These are phyloP conservation scores for Gentiana straminea DNA, from an alignment of 257 asterid genomes.

Conservation along the genomic window DNA sequence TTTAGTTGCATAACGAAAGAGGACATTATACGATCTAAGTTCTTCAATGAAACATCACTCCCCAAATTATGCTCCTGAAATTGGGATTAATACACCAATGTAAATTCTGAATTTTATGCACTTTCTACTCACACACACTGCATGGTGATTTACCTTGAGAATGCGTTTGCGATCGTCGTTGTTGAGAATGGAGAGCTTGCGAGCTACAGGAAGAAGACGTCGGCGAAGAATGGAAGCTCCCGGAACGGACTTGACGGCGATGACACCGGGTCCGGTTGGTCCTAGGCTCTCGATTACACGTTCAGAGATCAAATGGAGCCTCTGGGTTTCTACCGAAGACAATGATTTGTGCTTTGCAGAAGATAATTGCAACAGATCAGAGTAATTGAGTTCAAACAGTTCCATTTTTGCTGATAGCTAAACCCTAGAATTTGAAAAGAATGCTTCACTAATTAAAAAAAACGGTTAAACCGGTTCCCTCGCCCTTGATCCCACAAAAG, in stretches of 20 bases:
- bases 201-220: constrained; percentile 61
- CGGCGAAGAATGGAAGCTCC: constrained; percentile 33
- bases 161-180: constrained; percentile 49
- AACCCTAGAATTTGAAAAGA: no score
- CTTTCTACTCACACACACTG: background rate
- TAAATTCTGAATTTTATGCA: background rate
- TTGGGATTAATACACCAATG: background rate
- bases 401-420: constrained; percentile 15
- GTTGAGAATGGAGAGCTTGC: constrained; percentile 59
- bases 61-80: constrained; percentile 73
- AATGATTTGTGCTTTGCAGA: constrained; percentile 21
- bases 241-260: constrained; percentile 57
- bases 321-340: constrained; percentile 28
- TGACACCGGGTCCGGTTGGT: constrained; percentile 72
- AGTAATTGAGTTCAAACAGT: constrained; percentile 46
- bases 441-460: no score
- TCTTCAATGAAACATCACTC: constrained; percentile 72
- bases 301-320: constrained; percentile 28
- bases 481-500: no score
- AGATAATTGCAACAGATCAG: constrained; percentile 43
- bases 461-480: no score
- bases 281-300: constrained; percentile 59
- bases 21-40: constrained; percentile 60
- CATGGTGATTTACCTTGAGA: constrained; percentile 46
- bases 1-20: constrained; percentile 77